Base-by-base conservation (phyloP, 202 grass and related monocot species). In the Schoenoplectus tabernaemontani region DNA sequence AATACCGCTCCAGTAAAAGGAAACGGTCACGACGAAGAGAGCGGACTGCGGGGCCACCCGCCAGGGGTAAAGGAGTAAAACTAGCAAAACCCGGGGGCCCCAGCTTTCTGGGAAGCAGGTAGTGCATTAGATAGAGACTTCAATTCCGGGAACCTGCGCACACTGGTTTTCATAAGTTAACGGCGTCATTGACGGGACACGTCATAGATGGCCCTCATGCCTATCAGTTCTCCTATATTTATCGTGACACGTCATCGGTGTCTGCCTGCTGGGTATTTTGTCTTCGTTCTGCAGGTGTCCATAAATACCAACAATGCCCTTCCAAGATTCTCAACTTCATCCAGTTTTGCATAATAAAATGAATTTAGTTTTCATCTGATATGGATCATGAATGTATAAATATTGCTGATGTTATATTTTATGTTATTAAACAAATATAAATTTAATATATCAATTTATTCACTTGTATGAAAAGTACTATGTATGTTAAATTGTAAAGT, bases 231-330 rank as follows among this genome's bases (percentile, higher is more conserved):
- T 44, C 48, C 10, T 33, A 17, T 79, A 23, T 8, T 6, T 64
- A 62, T 80, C 77, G 7, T 51, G 23, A 80, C 78, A 80, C 78
- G 20, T 80, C 78, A 64, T 15, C 1, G 17, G 13, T 51, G 48
- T 16, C 44, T 34, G 59, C 1, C 4, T 47, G 39, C 51, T 51
- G 57, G 23, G 43, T 51, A 4, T 13, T 32, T 28, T 33, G 9
- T 4, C 64, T 54, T 54, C 4, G 47, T 46, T 75, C 16, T 34
- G 4, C 34, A 75, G 70, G 16, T 30, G 28, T 5, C n/a, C 4
- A 0, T 4, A 46, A 80, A 9, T 60, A 22, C 59, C 78, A 17
- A 33, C 33, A 22, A 3, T 65, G 5, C 15, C 78, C 58, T 32
- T 66, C 9, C 2, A 5, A 77, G 11, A n/a, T n/a, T n/a, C n/a